Base-by-base conservation (phyloP, 805 yeast genomes). In the Starmerella sp. region DNA sequence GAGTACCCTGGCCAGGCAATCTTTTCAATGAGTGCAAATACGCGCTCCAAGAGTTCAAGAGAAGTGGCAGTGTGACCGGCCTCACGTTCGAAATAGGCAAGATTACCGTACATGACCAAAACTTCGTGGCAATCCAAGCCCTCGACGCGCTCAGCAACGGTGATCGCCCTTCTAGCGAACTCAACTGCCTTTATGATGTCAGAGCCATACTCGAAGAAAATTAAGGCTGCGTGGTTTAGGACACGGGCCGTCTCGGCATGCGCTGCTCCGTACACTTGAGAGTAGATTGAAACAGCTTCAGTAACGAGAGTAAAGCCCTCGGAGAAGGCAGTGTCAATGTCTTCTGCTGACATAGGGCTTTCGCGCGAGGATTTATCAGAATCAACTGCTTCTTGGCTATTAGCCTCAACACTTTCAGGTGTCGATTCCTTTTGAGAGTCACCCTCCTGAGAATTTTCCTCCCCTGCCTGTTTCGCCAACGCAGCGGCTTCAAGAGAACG, bases 71-170 rank as follows among this genome's bases (percentile, higher is more conserved):
- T 71, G 62, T 81, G 79, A 37, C 79, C 79, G 60, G 79, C 77
- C 9, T 78, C 71, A 42, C 80, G 72, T 68, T 90, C 96, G 64
- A 78, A 76, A 64, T 75, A 77, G 1, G 93, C 95, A 61, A 90
- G 72, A 69, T 87, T 88, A 62, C 82, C 75, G 66, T 84, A 79
- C 42, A 86, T 74, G 60, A 87, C 77, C 39, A 87, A 69, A 30
- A 90, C 78, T 60, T 88, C 91, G 63, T 78, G 79, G 13, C 93
- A 79, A 66, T 91, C 97, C 59, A 81, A 69, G 58, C 98, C 98
- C 51, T 74, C 69, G 11, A 82, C 76, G 71, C 97, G 81, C 74
- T 91, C 97, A 57, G 82, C 75, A 57, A 89, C 79, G 41, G 80
- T 73, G 58, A 81, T 77, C 1, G 96, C 80, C 66, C 79, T 83